Conservation (phyloP, 163 green algal species). For the Dunaliella salina region DNA sequence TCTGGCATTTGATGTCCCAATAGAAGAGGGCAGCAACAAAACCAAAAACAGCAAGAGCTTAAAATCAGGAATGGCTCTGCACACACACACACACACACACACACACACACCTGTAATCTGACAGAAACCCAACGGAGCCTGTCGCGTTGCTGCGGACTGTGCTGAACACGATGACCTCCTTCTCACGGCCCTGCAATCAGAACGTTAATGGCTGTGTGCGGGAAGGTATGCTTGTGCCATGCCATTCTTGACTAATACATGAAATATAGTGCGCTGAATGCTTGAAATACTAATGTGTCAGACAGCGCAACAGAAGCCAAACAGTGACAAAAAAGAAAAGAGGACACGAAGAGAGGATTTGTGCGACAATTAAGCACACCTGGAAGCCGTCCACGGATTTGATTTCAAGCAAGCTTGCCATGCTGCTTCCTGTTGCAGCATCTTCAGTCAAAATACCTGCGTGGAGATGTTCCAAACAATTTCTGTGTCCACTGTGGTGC, state of each 20-base stretch:
- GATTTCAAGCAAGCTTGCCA: conserved; percentile 33
- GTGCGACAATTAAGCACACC: conserved; percentile 14
- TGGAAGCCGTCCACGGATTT: conserved; percentile 63
- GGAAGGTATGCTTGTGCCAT: too few relatives aligned
- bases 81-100: not conserved
- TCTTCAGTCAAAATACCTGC: not conserved
- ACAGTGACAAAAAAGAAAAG: too few relatives aligned
- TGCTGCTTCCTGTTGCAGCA: not conserved
- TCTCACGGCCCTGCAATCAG: conserved; percentile 81
- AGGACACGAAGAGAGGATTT: too few relatives aligned
- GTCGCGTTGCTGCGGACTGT: conserved; percentile 70
- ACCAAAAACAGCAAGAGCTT: too few relatives aligned
- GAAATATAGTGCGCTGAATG: not conserved
- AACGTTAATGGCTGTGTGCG: not conserved
- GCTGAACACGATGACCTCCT: conserved; percentile 82
- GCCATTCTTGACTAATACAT: too few relatives aligned
- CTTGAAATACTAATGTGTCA: not conserved
- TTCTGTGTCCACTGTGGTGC: too few relatives aligned
- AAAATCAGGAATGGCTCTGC: too few relatives aligned
- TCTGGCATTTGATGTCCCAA: too few relatives aligned
- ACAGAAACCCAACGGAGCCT: conserved; percentile 72
- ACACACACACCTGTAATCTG: conserved; percentile 44
- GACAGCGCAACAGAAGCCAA: not conserved
- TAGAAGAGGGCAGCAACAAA: too few relatives aligned
- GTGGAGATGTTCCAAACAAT: too few relatives aligned